Conservation (phyloP, 2,329 filamentous ascomycete species). For the Penicillium paneum region DNA sequence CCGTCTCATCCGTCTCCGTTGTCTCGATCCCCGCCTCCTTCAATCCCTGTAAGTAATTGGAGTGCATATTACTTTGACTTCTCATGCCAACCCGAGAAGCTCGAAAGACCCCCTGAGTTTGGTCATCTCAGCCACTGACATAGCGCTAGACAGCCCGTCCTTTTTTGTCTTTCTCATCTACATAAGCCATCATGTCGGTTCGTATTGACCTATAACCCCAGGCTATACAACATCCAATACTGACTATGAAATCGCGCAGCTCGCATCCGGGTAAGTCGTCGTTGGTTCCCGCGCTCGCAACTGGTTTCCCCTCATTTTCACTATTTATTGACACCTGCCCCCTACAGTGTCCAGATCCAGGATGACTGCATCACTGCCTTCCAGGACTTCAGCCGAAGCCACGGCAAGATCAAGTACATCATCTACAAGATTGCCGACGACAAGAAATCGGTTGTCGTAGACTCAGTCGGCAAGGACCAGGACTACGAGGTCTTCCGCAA, state of each 20-base stretch:
- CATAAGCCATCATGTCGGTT: constrained; percentile 35
- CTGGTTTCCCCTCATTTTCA: constrained; percentile 5
- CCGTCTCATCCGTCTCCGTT: constrained; percentile 18
- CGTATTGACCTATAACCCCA: constrained; percentile 14
- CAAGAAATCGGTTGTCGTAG: constrained; percentile 50
- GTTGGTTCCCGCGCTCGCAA: neutral
- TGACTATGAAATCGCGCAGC: constrained; percentile 23
- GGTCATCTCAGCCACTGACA: constrained; percentile 26
- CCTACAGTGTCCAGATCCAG: constrained; percentile 44
- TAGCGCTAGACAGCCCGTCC: constrained; percentile 28
- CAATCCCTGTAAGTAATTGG: constrained; percentile 11
- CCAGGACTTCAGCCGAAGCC: constrained; percentile 49
- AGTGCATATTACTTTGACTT: neutral
- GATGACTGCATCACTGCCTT: constrained; percentile 48
- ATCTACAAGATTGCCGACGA: constrained; percentile 53
- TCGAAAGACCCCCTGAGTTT: neutral
- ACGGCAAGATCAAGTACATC: constrained; percentile 47
- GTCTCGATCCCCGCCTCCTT: constrained; percentile 9
- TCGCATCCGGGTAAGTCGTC: constrained; percentile 36
- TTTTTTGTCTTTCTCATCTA: constrained; percentile 21
- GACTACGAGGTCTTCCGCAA: constrained; percentile 50
- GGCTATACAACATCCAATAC: neutral
- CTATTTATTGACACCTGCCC: constrained; percentile 21
- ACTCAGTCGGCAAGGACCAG: constrained; percentile 43
- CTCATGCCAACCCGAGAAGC: neutral